A percentile compares a stretch with the other conserved stretches of the same genome.
Evolutionary conservation across 2,329 filamentous ascomycete species (phyloP).

Genomic region (Phoma sp.): DNA sequence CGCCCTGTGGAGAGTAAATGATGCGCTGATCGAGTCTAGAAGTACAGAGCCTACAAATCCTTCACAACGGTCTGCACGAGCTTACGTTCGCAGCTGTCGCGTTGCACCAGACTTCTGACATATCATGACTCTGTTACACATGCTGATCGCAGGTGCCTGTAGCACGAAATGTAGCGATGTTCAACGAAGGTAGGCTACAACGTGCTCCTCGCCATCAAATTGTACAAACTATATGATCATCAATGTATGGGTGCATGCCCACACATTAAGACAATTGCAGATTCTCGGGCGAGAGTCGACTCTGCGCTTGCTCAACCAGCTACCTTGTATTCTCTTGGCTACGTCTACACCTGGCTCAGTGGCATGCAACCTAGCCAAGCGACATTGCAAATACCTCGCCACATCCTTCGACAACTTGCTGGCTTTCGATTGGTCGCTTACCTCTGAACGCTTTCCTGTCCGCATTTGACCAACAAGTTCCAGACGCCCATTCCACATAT

Average conservation of each 20-base stretch:
- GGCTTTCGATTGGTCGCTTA: slow-evolving; percentile 12
- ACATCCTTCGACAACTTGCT: slow-evolving; percentile 18
- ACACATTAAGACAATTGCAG: not conserved
- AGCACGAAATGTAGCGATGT: not conserved
- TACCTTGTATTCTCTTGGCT: slow-evolving; percentile 2
- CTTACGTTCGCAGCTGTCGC: slow-evolving; percentile 4
- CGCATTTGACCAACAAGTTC: slow-evolving; percentile 5
- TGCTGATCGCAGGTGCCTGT: not conserved
- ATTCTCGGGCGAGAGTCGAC: not conserved
- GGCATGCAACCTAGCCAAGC: not conserved
- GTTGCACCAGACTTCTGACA: not conserved
- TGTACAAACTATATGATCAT: not conserved
- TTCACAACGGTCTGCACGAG: slow-evolving; percentile 7
- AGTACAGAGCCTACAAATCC: slow-evolving; percentile 4
- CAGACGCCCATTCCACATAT: not conserved
- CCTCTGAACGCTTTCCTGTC: slow-evolving; percentile 7
- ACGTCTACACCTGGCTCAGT: slow-evolving; percentile 2
- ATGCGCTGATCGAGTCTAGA: slow-evolving; percentile 19
- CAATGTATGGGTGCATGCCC: not conserved
- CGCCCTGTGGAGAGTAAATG: slow-evolving; percentile 17
- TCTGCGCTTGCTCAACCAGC: not conserved
- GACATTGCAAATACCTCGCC: slow-evolving; percentile 13
- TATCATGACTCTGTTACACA: slow-evolving; percentile 2
- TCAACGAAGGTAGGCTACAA: not conserved
- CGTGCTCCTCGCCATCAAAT: not conserved